A percentile compares a stretch with the other conserved stretches of the same genome.
These are phyloP conservation scores for Alternaria consortialis DNA, from an alignment of 2,329 filamentous ascomycete genomes.

Conservation along the genomic window DNA sequence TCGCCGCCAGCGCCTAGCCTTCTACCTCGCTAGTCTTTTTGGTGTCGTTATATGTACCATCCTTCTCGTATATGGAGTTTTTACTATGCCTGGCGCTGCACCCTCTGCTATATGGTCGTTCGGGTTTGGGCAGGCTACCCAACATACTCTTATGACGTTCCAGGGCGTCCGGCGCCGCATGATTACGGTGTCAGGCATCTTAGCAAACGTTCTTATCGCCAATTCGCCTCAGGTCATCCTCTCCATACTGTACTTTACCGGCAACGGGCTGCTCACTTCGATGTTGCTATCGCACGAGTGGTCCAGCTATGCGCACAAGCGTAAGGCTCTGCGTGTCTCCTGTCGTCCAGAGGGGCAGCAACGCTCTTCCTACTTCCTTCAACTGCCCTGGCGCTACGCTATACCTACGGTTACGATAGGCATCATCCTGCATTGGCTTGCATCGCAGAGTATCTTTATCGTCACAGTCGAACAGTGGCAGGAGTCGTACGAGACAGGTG, in stretches of 20 bases:
- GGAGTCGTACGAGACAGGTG: too few species aligned
- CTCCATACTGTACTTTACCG: conserved; percentile 57
- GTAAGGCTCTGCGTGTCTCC: conserved; percentile 53
- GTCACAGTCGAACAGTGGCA: conserved; percentile 19
- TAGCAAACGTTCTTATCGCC: conserved; percentile 47
- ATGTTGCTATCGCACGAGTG: conserved; percentile 61
- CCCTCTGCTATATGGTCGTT: too few species aligned
- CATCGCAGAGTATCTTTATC: conserved; percentile 56
- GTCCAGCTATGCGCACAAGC: conserved; percentile 46
- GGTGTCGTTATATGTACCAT: too few species aligned
- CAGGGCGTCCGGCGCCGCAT: too few species aligned
- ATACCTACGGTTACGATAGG: conserved; percentile 49
- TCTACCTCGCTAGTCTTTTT: too few species aligned
- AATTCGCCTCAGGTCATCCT: conserved; percentile 60
- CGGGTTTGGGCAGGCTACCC: too few species aligned
- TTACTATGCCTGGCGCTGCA: too few species aligned
- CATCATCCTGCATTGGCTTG: conserved; percentile 54
- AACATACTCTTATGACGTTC: too few species aligned
- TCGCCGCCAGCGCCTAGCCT: too few species aligned
- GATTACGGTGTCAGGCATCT: too few species aligned
- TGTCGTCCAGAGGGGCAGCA: conserved; percentile 49
- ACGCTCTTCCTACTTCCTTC: conserved; percentile 54
- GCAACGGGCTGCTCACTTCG: conserved; percentile 58
- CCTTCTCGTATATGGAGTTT: too few species aligned
- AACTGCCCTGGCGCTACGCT: conserved; percentile 51